Conservation (phyloP, 2,329 filamentous ascomycete genomes). For the Diaporthe velutina region DNA sequence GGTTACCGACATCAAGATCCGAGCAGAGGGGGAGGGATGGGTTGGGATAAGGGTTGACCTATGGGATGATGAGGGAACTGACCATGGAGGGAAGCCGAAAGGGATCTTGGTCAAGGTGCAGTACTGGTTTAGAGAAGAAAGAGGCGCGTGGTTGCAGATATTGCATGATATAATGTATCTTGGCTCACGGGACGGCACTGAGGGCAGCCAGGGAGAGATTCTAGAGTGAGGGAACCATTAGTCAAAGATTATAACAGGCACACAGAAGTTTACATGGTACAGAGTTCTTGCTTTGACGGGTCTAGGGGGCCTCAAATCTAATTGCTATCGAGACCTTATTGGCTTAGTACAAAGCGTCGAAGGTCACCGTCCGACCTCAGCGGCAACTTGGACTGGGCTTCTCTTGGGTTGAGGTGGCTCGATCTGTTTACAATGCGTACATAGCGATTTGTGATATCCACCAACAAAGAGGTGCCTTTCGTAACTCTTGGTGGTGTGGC, state of each 20-base stretch:
- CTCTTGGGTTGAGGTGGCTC: too few species aligned
- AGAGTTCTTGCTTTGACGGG: too few species aligned
- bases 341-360: too few species aligned
- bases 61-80: slow-evolving; percentile 42
- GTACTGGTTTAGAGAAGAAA: slow-evolving; percentile 48
- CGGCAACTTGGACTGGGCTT: too few species aligned
- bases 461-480: too few species aligned
- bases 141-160: slow-evolving; percentile 42
- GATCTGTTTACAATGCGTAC: too few species aligned
- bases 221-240: not conserved
- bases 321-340: too few species aligned
- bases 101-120: slow-evolving; percentile 47
- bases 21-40: slow-evolving; percentile 43
- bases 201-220: slow-evolving; percentile 40
- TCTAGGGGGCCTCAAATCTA: too few species aligned
- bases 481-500: too few species aligned
- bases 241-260: not conserved
- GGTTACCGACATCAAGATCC: slow-evolving; percentile 33
- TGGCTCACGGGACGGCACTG: slow-evolving; percentile 45
- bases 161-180: slow-evolving; percentile 48
- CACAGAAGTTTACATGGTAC: not conserved
- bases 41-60: slow-evolving; percentile 47
- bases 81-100: not conserved
- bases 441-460: too few species aligned
- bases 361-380: too few species aligned